phyloP scores from a whole-genome alignment of 2,329 filamentous ascomycete species.

The Scedosporium aurantiacum region DNA sequence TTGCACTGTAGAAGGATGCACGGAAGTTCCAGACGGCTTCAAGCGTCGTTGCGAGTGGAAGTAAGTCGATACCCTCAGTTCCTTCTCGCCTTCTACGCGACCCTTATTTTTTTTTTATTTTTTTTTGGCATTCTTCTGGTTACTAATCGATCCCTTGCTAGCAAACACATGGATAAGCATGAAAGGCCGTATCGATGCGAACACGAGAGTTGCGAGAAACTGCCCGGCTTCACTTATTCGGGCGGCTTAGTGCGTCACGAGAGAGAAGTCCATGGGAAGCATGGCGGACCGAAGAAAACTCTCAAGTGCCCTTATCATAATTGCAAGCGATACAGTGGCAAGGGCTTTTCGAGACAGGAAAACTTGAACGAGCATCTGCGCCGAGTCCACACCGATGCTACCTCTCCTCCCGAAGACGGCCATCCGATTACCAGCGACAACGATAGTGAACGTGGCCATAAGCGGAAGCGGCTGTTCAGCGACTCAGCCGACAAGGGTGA shows the following conservation, averaged over 20 bases:
- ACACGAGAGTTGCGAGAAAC: slow-evolving; percentile 75
- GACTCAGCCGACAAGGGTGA: slow-evolving; percentile 5
- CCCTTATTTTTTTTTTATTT: not conserved
- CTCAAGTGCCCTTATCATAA: slow-evolving; percentile 76
- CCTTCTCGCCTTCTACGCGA: not conserved
- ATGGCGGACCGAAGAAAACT: slow-evolving; percentile 77
- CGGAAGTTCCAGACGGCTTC: slow-evolving; percentile 54
- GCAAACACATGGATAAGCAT: slow-evolving; percentile 98
- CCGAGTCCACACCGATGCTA: slow-evolving; percentile 60
- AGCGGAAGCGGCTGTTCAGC: slow-evolving; percentile 32
- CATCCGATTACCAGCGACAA: slow-evolving; percentile 31
- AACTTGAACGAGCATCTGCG: slow-evolving; percentile 90
- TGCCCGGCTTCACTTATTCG: slow-evolving; percentile 90
- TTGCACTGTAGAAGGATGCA: slow-evolving; percentile 62
- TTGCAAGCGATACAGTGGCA: slow-evolving; percentile 81
- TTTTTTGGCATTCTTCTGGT: not conserved
- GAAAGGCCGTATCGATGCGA: slow-evolving; percentile 84
- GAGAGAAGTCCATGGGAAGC: slow-evolving; percentile 84
- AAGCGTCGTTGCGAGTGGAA: slow-evolving; percentile 87
- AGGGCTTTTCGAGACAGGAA: slow-evolving; percentile 86
- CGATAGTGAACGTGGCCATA: slow-evolving; percentile 34
- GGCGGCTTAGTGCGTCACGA: slow-evolving; percentile 83
- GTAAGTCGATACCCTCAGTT: slow-evolving; percentile 43
- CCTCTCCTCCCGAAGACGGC: slow-evolving; percentile 18
- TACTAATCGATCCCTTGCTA: slow-evolving; percentile 25